These are phyloP conservation scores for Podospora sp. DNA, from an alignment of 495 filamentous ascomycete species.

Conservation along the genomic window DNA sequence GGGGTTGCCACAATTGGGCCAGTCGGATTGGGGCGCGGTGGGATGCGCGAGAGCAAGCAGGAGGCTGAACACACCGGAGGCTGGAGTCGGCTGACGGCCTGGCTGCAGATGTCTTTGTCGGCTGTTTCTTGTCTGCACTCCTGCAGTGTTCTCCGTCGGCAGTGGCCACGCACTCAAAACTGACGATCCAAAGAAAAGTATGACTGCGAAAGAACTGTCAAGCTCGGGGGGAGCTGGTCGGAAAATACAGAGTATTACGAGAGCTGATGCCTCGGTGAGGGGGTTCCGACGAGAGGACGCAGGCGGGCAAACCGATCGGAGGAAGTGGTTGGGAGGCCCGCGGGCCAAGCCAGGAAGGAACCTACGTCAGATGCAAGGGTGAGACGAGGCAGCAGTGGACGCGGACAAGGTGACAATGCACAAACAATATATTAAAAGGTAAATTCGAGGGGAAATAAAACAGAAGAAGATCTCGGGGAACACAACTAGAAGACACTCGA, in stretches of 20 bases:
- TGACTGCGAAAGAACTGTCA: background rate
- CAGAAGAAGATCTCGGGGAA: background rate
- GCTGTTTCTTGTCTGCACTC: background rate
- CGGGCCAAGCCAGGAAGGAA: constrained; percentile 13
- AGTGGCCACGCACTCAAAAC: background rate
- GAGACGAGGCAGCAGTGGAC: background rate
- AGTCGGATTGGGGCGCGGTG: constrained; percentile 12
- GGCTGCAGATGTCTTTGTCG: background rate
- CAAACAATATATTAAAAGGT: background rate
- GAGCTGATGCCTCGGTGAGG: background rate
- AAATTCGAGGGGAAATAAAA: background rate
- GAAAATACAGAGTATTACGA: background rate
- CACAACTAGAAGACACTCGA: background rate
- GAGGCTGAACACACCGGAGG: constrained; percentile 17
- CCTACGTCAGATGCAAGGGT: constrained; percentile 33
- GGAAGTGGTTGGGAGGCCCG: background rate
- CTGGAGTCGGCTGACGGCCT: constrained; percentile 5
- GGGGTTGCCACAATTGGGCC: background rate
- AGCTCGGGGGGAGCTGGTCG: background rate
- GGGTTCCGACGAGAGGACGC: background rate
- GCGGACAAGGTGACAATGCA: background rate
- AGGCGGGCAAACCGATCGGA: background rate
- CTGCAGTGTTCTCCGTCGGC: background rate
- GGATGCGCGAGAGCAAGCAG: background rate
- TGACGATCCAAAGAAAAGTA: no score